These are phyloP conservation scores for Jatropha multifida DNA, from an alignment of 441 rosid species.

Conservation along the genomic window DNA sequence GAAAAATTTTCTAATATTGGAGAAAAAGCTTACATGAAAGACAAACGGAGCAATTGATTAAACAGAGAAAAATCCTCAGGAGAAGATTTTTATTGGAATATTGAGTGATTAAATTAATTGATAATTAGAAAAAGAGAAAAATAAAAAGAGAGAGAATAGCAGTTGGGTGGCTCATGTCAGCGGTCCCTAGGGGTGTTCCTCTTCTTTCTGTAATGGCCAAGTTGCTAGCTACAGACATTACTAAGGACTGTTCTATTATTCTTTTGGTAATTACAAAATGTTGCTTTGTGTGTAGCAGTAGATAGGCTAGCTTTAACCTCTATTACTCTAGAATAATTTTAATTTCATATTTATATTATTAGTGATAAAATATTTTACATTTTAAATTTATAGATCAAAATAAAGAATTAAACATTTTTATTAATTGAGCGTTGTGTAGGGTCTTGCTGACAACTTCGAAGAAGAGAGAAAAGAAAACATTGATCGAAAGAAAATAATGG, in stretches of 20 bases:
- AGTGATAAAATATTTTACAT: too few species aligned
- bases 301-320: too few species aligned
- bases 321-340: too few species aligned
- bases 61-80: background rate
- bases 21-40: conserved; percentile 8
- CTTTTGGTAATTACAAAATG: too few species aligned
- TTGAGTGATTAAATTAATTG: background rate
- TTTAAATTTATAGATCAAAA: too few species aligned
- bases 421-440: too few species aligned
- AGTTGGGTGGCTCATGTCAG: conserved; percentile 15
- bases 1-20: background rate
- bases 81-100: background rate
- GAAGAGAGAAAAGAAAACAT: too few species aligned
- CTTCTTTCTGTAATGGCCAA: background rate
- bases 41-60: background rate
- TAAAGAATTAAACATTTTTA: too few species aligned
- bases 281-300: too few species aligned
- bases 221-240: background rate
- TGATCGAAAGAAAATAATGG: too few species aligned
- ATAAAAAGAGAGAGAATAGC: background rate
- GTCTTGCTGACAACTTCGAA: too few species aligned
- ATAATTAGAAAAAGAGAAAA: background rate
- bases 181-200: background rate
- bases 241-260: background rate
- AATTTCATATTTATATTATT: too few species aligned